Base-by-base conservation (phyloP, 345 rosid genomes). In the Eucalyptus grandis region DNA sequence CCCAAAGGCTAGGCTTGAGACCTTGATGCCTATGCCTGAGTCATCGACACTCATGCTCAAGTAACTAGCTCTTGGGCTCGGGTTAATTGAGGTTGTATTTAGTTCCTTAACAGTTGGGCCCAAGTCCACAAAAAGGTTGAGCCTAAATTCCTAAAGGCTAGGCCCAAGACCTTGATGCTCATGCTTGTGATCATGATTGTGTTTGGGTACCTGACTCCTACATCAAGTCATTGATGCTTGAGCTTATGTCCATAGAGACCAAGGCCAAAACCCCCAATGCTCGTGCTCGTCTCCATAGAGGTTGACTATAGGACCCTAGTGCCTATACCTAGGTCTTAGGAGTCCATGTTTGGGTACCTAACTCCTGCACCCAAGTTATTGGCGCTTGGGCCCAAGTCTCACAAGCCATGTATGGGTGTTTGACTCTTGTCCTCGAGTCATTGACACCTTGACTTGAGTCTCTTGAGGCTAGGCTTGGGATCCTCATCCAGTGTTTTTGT, bases 151-250 rank as follows among this genome's bases (percentile, higher is more conserved):
- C 14, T 40, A 7, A 21, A 77, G 83, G 30, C 1, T 26, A 40
- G 3, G 47, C 8, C 9, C 9, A 37, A 77, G 2, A 40, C 15
- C 30, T 21, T 0, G 4, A 7, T 72, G 2, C 7, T 0, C 37
- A 4, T 77, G 9, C 15, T 7, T 8, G 14, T 3, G 58, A 19
- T 1, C 1, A 0, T 22, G 30, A 6, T 2, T 2, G 1, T 77
- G 27, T 21, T 11, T 37, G 83, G 27, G 16, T 11, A 77, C 5
- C 3, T 11, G 0, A 40, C 47, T 77, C 47, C 27, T 21, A 11
- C 30, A 77, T 7, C 5, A 77, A 40, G 47, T 40, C 47, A 40
- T 2, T 0, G 4, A 10, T 10, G 3, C 24, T 4, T 1, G 2
- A 21, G 44, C 43, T 69, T 1, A 2, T 9, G 9, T 31, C 40